These are phyloP conservation scores for Septoria linicola DNA, from an alignment of 2,329 filamentous ascomycete species.

Conservation along the genomic window DNA sequence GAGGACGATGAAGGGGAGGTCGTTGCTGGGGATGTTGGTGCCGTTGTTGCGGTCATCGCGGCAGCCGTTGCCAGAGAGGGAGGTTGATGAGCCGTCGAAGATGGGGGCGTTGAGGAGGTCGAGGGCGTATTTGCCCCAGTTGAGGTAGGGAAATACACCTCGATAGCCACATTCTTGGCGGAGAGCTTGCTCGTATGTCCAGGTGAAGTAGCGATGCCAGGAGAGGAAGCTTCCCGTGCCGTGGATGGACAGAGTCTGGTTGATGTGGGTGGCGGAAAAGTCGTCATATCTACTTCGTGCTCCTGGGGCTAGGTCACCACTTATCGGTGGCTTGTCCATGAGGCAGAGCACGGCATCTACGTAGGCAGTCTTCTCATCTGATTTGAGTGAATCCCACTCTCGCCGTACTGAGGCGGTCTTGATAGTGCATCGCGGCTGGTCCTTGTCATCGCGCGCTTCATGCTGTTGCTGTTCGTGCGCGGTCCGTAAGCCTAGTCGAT, in stretches of 20 bases:
- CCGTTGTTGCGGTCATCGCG: neutral
- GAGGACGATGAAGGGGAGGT: conserved; percentile 32
- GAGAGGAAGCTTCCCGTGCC: conserved; percentile 34
- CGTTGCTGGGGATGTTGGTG: conserved; percentile 18
- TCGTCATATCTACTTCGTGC: conserved; percentile 30
- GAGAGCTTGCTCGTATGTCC: conserved; percentile 46
- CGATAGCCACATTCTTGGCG: conserved; percentile 46
- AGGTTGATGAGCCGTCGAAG: conserved; percentile 56
- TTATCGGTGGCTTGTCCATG: conserved; percentile 29
- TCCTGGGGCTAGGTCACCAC: conserved; percentile 29
- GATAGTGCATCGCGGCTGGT: conserved; percentile 22
- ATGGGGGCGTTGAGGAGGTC: conserved; percentile 50
- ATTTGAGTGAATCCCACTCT: conserved; percentile 43
- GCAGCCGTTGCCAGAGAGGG: conserved; percentile 36
- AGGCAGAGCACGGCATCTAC: conserved; percentile 37
- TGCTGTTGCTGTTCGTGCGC: neutral
- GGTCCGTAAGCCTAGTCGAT: neutral
- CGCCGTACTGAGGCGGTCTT: conserved; percentile 42
- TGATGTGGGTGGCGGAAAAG: conserved; percentile 32
- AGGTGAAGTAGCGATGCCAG: conserved; percentile 47
- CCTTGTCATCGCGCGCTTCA: neutral
- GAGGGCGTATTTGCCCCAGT: conserved; percentile 45
- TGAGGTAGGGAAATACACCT: conserved; percentile 34
- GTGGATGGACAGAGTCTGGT: conserved; percentile 31
- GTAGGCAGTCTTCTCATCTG: conserved; percentile 32